phyloP scores from a whole-genome alignment of 257 asterid genomes.

The Parsonsia alboflavescens region DNA sequence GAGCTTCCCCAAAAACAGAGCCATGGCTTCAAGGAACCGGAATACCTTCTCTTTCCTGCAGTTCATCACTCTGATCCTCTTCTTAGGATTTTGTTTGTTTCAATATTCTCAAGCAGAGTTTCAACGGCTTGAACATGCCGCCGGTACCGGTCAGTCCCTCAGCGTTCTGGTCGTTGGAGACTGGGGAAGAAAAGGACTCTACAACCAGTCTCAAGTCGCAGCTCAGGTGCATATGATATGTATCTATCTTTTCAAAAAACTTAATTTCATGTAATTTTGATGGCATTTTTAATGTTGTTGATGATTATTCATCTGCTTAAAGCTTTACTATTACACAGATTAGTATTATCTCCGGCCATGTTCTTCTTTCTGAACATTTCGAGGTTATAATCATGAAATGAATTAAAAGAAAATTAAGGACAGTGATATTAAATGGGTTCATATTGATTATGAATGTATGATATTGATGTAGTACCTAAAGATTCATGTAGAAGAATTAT shows the following conservation, averaged over 20 bases:
- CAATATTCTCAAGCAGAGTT: constrained; percentile 11
- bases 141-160: constrained; percentile 40
- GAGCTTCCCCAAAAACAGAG: background rate
- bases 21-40: background rate
- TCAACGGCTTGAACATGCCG: constrained; percentile 16
- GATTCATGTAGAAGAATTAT: no score
- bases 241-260: background rate
- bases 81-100: background rate
- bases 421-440: no score
- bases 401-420: no score
- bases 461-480: no score
- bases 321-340: no score
- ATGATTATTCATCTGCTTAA: no score
- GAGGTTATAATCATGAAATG: no score
- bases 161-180: constrained; percentile 57
- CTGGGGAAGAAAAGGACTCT: constrained; percentile 66
- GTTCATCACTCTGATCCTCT: background rate
- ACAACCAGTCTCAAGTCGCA: constrained; percentile 53
- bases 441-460: no score
- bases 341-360: no score
- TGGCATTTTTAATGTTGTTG: background rate
- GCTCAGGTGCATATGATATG: constrained; percentile 33
- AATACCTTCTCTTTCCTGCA: background rate
- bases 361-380: no score
- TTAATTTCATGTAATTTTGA: background rate